Evolutionary conservation across 108 stramenopile genomes (phyloP).

Genomic region (Parmales sp.): DNA sequence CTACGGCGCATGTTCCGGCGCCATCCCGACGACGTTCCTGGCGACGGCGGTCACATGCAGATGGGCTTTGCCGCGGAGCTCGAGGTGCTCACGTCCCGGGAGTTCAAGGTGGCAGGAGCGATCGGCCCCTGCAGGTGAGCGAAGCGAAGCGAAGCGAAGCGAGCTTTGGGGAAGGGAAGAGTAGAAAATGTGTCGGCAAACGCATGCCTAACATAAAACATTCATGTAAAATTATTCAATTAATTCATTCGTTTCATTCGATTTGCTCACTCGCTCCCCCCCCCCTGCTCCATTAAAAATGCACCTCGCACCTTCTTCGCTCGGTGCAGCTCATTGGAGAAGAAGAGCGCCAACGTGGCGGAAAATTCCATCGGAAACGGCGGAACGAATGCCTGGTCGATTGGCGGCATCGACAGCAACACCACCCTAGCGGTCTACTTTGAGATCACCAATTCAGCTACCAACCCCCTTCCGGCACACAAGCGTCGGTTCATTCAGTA

Average conservation of each 20-base stretch:
- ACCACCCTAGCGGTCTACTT: constrained; percentile 98
- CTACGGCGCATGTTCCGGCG: constrained; percentile 84
- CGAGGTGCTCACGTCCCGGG: constrained; percentile 79
- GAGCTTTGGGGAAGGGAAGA: no score
- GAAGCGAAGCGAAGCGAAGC: no score
- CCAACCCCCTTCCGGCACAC: constrained; percentile 28
- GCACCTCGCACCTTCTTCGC: no score
- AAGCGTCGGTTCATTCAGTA: constrained; percentile 80
- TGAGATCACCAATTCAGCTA: constrained; percentile 81
- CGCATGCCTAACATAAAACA: no score
- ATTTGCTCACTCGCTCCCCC: no score
- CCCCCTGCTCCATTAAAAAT: no score
- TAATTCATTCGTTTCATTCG: no score
- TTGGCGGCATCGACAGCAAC: constrained; percentile 86
- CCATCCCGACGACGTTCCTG: constrained; percentile 61
- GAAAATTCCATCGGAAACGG: constrained; percentile 93
- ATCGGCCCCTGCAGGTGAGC: constrained; percentile 52
- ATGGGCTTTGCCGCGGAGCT: constrained; percentile 88
- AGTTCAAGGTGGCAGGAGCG: constrained; percentile 77
- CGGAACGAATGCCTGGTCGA: constrained; percentile 93
- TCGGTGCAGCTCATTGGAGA: no score
- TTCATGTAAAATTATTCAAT: no score
- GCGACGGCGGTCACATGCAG: constrained; percentile 76
- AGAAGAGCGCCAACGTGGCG: constrained; percentile 77
- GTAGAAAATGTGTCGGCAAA: no score